These are phyloP conservation scores for Endotrypanum monterogeii DNA, from an alignment of 208 protist species.

Conservation along the genomic window DNA sequence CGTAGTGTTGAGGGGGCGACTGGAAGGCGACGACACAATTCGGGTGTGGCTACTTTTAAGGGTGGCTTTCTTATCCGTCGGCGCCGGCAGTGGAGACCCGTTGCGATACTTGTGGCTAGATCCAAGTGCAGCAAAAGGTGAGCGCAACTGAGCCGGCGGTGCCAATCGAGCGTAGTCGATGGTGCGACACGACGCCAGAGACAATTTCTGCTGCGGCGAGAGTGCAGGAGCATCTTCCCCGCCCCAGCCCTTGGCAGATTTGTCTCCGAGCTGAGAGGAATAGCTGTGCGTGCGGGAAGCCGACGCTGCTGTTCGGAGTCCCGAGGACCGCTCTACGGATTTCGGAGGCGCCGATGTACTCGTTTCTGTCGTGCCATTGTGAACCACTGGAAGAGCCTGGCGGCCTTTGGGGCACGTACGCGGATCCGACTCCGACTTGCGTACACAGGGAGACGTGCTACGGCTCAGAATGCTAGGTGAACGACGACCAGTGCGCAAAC, in stretches of 20 bases:
- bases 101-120: constrained; percentile 84
- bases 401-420: constrained; percentile 58
- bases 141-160: constrained; percentile 39
- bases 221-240: constrained; percentile 4
- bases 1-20: constrained; percentile 9
- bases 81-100: constrained; percentile 72
- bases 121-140: constrained; percentile 65
- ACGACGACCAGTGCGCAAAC: constrained; percentile 41
- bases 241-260: constrained; percentile 2
- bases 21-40: constrained; percentile 23
- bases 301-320: constrained; percentile 11
- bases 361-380: constrained; percentile 16
- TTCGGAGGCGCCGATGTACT: constrained; percentile 8
- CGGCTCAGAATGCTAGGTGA: constrained; percentile 78
- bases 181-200: constrained; percentile 24
- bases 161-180: constrained; percentile 49
- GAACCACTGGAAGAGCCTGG: constrained; percentile 48
- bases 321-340: constrained; percentile 14
- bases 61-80: constrained; percentile 46
- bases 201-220: constrained; percentile 17
- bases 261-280: constrained; percentile 19
- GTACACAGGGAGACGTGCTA: constrained; percentile 64
- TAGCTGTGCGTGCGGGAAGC: constrained; percentile 24
- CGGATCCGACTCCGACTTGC: constrained; percentile 64
- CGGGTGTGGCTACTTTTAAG: constrained; percentile 15